A percentile compares a stretch with the other conserved stretches of the same genome.
Conservation (phyloP, 257 asterid species). For the Solanum stenotomum region DNA sequence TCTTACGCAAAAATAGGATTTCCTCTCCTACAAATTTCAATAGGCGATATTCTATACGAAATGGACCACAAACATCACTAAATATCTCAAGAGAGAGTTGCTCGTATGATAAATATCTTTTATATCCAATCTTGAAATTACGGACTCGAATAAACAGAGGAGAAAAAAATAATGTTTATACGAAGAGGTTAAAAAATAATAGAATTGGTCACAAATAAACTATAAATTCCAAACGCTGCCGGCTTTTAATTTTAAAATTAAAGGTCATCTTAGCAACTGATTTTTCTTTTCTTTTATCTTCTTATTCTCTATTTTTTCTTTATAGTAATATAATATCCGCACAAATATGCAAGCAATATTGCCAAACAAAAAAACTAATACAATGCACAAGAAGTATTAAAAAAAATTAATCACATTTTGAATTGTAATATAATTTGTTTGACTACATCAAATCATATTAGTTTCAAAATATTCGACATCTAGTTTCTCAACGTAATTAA, state of each 20-base stretch:
- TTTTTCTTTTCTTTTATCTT: background rate
- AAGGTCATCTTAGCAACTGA: background rate
- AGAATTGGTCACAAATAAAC: background rate
- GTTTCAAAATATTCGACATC: background rate
- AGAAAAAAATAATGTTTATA: too few species aligned
- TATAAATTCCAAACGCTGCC: background rate
- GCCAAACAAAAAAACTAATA: too few species aligned
- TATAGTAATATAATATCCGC: background rate
- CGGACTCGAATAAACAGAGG: too few species aligned
- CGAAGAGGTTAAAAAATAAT: background rate
- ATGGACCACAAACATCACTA: too few species aligned
- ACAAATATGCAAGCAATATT: background rate
- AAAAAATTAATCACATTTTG: too few species aligned
- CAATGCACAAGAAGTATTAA: background rate
- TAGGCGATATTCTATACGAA: too few species aligned
- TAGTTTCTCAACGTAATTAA: background rate
- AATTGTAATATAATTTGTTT: background rate
- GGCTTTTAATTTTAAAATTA: background rate
- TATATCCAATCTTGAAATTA: too few species aligned
- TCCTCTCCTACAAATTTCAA: too few species aligned
- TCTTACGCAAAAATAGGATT: too few species aligned
- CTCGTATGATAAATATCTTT: too few species aligned
- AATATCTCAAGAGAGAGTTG: too few species aligned
- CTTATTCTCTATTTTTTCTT: background rate
- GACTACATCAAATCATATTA: background rate